A percentile compares a stretch with the other conserved stretches of the same genome.
These are phyloP conservation scores for Hyaloscypha finlandica DNA, from an alignment of 495 filamentous ascomycete species.

Conservation along the genomic window DNA sequence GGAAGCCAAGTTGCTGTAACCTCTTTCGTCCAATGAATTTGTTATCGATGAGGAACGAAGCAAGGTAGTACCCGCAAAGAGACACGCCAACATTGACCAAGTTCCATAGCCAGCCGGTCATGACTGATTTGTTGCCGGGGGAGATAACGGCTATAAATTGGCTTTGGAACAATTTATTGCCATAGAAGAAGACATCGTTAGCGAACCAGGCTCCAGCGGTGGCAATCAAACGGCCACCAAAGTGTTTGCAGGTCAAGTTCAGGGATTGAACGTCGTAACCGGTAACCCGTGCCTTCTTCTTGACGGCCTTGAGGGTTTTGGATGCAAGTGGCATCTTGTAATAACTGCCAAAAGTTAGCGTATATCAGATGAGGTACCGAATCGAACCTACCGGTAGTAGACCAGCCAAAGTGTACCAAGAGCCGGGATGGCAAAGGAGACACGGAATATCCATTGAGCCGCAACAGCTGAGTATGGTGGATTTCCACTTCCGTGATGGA, in stretches of 20 bases:
- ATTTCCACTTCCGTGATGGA: conserved; percentile 69
- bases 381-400: conserved; percentile 43
- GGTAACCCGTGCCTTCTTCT: conserved; percentile 78
- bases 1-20: conserved; percentile 90
- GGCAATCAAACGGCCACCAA: conserved; percentile 80
- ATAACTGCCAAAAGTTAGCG: conserved; percentile 36
- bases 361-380: no score
- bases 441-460: conserved; percentile 81
- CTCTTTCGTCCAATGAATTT: conserved; percentile 85
- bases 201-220: conserved; percentile 84
- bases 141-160: conserved; percentile 81
- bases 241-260: conserved; percentile 71
- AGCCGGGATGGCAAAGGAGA: conserved; percentile 83
- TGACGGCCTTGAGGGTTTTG: conserved; percentile 68
- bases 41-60: conserved; percentile 32
- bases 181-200: conserved; percentile 97
- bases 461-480: conserved; percentile 70
- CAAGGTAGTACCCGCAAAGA: conserved; percentile 79
- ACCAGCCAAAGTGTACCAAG: conserved; percentile 83
- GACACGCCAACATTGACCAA: conserved; percentile 81
- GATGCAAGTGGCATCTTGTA: conserved; percentile 80
- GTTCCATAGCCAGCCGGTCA: conserved; percentile 86
- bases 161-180: conserved; percentile 93
- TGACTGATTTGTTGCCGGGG: conserved; percentile 60
- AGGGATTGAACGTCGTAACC: conserved; percentile 87